Evolutionary conservation across 208 protist species (phyloP).

Genomic region (Phytomonas sp.): DNA sequence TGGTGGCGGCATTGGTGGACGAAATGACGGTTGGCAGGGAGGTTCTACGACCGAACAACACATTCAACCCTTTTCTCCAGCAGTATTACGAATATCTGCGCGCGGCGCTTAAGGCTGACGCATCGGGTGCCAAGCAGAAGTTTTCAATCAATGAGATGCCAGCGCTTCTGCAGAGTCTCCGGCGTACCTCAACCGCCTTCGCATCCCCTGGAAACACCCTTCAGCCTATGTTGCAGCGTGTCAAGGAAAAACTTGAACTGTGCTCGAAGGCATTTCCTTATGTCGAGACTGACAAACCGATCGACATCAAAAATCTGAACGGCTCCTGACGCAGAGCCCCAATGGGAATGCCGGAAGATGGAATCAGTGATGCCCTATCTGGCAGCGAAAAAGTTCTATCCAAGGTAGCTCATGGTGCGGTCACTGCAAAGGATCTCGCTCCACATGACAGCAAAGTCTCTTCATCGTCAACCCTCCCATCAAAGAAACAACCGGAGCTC

Average conservation of each 20-base stretch:
- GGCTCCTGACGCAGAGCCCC: too few relatives aligned
- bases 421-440: neutral
- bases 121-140: neutral
- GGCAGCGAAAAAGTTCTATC: neutral
- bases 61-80: constrained; percentile 84
- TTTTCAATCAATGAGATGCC: constrained; percentile 2
- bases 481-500: neutral
- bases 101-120: constrained; percentile 17
- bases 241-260: constrained; percentile 18
- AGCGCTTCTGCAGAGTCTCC: constrained; percentile 22
- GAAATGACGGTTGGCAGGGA: constrained; percentile 51
- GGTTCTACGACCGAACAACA: constrained; percentile 55
- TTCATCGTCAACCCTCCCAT: neutral
- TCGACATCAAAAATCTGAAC: constrained; percentile 13
- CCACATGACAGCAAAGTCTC: neutral
- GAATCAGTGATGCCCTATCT: too few relatives aligned
- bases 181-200: constrained; percentile 31
- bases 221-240: constrained; percentile 10
- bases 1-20: constrained; percentile 61
- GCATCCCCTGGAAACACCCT: constrained; percentile 25
- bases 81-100: constrained; percentile 78
- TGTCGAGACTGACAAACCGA: constrained; percentile 25
- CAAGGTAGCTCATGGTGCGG: neutral
- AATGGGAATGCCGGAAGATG: too few relatives aligned
- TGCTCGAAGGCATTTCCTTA: constrained; percentile 42